A percentile compares a stretch with the other conserved stretches of the same genome.
phyloP scores from a whole-genome alignment of 2,329 filamentous ascomycete genomes.

The Lizonia empirigonia region DNA sequence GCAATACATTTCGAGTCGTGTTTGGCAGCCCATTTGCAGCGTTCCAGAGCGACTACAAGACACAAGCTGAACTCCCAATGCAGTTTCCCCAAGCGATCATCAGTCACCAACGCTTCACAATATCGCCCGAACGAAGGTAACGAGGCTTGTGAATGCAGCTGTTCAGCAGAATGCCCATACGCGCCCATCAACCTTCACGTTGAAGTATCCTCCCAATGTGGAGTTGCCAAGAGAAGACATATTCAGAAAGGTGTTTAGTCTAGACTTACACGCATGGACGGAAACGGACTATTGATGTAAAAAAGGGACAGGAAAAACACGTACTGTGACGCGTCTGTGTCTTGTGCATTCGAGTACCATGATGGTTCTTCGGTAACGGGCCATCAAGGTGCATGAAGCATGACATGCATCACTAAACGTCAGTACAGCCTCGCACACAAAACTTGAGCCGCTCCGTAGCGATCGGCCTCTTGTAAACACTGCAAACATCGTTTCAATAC shows the following conservation, averaged over 20 bases:
- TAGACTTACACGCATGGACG: neutral
- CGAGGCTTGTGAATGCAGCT: neutral
- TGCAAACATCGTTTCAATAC: slow-evolving; percentile 19
- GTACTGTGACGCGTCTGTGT: neutral
- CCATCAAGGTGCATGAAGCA: slow-evolving; percentile 32
- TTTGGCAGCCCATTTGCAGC: slow-evolving; percentile 14
- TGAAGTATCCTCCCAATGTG: neutral
- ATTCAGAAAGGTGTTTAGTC: neutral
- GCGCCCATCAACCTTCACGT: neutral
- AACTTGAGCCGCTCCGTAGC: neutral
- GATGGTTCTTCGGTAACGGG: slow-evolving; percentile 22
- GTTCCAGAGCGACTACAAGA: slow-evolving; percentile 9
- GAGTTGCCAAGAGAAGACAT: neutral
- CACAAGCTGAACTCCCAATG: slow-evolving; percentile 7
- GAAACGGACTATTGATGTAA: neutral
- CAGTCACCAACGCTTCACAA: neutral
- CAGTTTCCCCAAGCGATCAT: slow-evolving; percentile 2
- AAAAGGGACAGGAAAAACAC: neutral
- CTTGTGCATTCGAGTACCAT: slow-evolving; percentile 27
- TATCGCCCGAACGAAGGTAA: neutral
- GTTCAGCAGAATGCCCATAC: neutral
- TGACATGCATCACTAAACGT: slow-evolving; percentile 1
- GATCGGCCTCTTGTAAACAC: neutral
- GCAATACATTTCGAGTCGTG: slow-evolving; percentile 9
- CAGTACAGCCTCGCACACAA: neutral